Percentiles rank a stretch among this genome's conserved stretches.
phyloP scores from a whole-genome alignment of 805 yeast species.

The Wickerhamiella vanderwaltii region DNA sequence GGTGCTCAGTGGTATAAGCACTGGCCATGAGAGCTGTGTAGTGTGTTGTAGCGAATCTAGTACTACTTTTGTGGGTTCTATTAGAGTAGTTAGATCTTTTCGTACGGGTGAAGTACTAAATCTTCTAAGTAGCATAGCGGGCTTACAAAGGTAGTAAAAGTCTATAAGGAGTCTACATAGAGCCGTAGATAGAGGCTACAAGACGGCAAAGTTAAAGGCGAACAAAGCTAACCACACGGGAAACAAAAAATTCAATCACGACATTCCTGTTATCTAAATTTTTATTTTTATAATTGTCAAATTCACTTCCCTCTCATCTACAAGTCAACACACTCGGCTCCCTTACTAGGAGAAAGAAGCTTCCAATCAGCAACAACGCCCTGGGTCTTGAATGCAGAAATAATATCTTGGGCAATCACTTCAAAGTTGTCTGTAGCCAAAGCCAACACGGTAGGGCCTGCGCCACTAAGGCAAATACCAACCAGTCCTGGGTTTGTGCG shows the following conservation, averaged over 20 bases:
- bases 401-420: conserved; percentile 63
- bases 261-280: too few relatives aligned
- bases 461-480: conserved; percentile 93
- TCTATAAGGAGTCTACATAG: too few relatives aligned
- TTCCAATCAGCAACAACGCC: conserved; percentile 68
- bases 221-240: too few relatives aligned
- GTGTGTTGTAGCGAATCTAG: conserved; percentile 20
- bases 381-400: conserved; percentile 53
- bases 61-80: conserved; percentile 17
- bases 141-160: too few relatives aligned
- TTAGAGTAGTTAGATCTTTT: conserved; percentile 9
- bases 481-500: conserved; percentile 68
- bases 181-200: too few relatives aligned
- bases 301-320: too few relatives aligned
- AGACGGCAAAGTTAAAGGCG: too few relatives aligned
- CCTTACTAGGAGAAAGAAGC: conserved; percentile 71
- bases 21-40: conserved; percentile 69
- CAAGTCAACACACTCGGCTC: conserved; percentile 39
- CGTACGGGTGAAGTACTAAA: too few relatives aligned
- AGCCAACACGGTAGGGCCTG: conserved; percentile 94
- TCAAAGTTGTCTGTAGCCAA: conserved; percentile 85
- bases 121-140: too few relatives aligned
- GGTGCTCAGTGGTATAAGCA: conserved; percentile 62
- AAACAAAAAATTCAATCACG: too few relatives aligned
- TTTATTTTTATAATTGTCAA: too few relatives aligned